Evolutionary conservation across 1,284 basidiomycete species (phyloP).

Genomic region (Cryptococcus jaspeensis): DNA sequence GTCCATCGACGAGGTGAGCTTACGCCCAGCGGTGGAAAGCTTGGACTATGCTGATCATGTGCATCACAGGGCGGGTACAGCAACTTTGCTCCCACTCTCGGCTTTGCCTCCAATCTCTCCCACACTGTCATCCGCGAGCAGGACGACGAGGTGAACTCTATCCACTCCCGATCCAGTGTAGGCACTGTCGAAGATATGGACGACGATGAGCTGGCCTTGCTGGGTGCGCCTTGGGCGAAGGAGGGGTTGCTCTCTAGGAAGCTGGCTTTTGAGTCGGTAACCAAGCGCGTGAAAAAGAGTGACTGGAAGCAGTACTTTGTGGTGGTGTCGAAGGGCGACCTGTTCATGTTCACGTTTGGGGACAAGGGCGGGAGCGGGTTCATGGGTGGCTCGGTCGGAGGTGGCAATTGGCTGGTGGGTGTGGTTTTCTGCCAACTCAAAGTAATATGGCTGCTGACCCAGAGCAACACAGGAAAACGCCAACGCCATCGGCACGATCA

Average conservation of each 20-base stretch:
- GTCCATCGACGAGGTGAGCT: slow-evolving; percentile 71
- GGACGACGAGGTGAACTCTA: slow-evolving; percentile 80
- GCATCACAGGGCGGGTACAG: slow-evolving; percentile 6
- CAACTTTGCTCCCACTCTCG: slow-evolving; percentile 69
- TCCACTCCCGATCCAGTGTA: slow-evolving; percentile 61
- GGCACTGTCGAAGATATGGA: slow-evolving; percentile 58
- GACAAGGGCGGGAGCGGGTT: slow-evolving; percentile 54
- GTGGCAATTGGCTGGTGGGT: slow-evolving; percentile 93
- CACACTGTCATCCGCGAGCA: slow-evolving; percentile 95
- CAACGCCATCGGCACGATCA: slow-evolving; percentile 71
- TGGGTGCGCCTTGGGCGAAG: slow-evolving; percentile 97
- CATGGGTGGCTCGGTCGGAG: slow-evolving; percentile 69
- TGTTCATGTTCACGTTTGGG: slow-evolving; percentile 93
- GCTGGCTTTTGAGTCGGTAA: slow-evolving; percentile 81
- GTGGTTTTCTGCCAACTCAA: neutral
- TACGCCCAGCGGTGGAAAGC: neutral
- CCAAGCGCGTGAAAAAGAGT: slow-evolving; percentile 73
- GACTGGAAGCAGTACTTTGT: slow-evolving; percentile 92
- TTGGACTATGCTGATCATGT: neutral
- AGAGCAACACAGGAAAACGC: slow-evolving; percentile 66
- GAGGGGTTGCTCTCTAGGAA: slow-evolving; percentile 93
- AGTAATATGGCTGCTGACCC: slow-evolving; percentile 6
- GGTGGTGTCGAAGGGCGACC: slow-evolving; percentile 87
- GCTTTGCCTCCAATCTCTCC: slow-evolving; percentile 92
- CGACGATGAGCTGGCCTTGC: slow-evolving; percentile 89